These are phyloP conservation scores for Eutypella sp. DNA, from an alignment of 2,329 filamentous ascomycete species.

Conservation along the genomic window DNA sequence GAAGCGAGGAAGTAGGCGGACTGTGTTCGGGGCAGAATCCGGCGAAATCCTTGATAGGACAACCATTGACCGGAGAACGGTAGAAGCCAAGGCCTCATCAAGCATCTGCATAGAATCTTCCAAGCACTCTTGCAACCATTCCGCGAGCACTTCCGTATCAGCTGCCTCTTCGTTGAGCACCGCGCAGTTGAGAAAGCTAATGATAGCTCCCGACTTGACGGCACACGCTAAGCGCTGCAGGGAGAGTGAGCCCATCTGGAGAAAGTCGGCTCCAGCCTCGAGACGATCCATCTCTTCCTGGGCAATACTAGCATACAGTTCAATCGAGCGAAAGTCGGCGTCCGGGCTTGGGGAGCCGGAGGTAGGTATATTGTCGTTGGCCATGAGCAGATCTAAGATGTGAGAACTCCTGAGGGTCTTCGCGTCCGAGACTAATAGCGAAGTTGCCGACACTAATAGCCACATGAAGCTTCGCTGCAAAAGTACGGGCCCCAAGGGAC, in stretches of 20 bases:
- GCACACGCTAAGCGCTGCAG: conserved; percentile 83
- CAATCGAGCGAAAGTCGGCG: conserved; percentile 51
- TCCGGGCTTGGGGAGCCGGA: conserved; percentile 39
- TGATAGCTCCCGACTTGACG: conserved; percentile 76
- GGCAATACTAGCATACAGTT: conserved; percentile 66
- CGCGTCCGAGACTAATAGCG: conserved; percentile 63
- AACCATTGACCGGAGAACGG: conserved; percentile 76
- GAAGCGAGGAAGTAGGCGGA: conserved; percentile 75
- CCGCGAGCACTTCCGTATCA: conserved; percentile 71
- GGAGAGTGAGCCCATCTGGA: conserved; percentile 77
- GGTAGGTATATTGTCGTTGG: conserved; percentile 44
- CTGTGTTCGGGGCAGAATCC: conserved; percentile 67
- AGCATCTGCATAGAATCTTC: conserved; percentile 77
- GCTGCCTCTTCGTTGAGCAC: conserved; percentile 76
- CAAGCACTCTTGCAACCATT: conserved; percentile 81
- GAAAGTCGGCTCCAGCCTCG: conserved; percentile 85
- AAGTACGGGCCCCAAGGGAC: conserved; percentile 86
- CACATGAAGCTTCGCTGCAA: conserved; percentile 85
- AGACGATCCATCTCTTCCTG: conserved; percentile 79
- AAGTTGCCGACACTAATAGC: conserved; percentile 73
- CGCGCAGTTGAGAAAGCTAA: conserved; percentile 80
- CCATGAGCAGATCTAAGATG: conserved; percentile 70
- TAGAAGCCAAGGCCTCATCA: conserved; percentile 69
- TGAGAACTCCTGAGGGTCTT: conserved; percentile 56
- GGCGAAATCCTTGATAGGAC: conserved; percentile 73